Conservation (phyloP, 108 stramenopile species). For the Asterionellopsis glacialis region DNA sequence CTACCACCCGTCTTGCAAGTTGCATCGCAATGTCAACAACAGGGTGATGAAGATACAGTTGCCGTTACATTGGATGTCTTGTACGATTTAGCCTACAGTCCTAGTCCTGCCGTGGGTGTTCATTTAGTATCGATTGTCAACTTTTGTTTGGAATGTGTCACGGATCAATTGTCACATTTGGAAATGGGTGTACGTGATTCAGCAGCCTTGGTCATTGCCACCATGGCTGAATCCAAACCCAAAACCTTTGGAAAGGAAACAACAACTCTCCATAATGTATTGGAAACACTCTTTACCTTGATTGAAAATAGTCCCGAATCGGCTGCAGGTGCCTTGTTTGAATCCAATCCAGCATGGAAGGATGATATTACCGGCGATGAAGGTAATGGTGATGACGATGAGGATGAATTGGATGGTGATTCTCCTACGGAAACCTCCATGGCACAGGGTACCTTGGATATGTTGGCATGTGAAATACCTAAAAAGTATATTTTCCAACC, state of each 20-base stretch:
- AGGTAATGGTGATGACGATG: slow-evolving; percentile 48
- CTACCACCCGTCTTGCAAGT: slow-evolving; percentile 77
- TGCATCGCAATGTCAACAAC: slow-evolving; percentile 59
- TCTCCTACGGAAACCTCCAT: slow-evolving; percentile 88
- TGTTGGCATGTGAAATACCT: slow-evolving; percentile 94
- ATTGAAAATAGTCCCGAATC: slow-evolving; percentile 86
- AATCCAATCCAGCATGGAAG: slow-evolving; percentile 84
- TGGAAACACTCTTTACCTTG: slow-evolving; percentile 81
- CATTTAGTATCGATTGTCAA: slow-evolving; percentile 64
- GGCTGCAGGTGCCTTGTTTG: slow-evolving; percentile 93
- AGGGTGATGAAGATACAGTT: slow-evolving; percentile 73
- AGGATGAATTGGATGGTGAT: slow-evolving; percentile 69
- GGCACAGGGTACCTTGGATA: slow-evolving; percentile 94
- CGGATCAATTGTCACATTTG: slow-evolving; percentile 42
- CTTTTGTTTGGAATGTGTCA: slow-evolving; percentile 62
- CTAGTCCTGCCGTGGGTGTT: slow-evolving; percentile 40
- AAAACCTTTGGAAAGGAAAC: slow-evolving; percentile 86
- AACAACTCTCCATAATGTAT: slow-evolving; percentile 47
- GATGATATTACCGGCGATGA: slow-evolving; percentile 74
- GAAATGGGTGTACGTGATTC: slow-evolving; percentile 86
- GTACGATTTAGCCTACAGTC: slow-evolving; percentile 78
- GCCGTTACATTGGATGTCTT: slow-evolving; percentile 82
- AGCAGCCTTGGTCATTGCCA: slow-evolving; percentile 87
- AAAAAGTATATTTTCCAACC: slow-evolving; percentile 92
- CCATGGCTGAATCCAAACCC: slow-evolving; percentile 90